Evolutionary conservation across 1,284 basidiomycete species (phyloP), one percentile per base, ranked within the genome.

Genomic region (Austroboletus niveus): DNA sequence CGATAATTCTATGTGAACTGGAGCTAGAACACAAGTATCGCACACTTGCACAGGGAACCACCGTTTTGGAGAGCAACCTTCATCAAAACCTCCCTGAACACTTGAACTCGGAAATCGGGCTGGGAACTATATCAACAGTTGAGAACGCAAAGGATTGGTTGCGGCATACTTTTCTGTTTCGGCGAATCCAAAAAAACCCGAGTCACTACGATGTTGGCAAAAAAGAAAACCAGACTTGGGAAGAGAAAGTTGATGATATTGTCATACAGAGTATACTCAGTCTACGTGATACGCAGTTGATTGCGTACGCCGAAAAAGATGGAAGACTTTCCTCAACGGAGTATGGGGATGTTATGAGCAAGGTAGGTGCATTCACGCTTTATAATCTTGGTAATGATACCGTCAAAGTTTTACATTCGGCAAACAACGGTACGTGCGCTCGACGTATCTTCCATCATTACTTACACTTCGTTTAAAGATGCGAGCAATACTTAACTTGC

Each of bases 81-180:
- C 94, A 97, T 66, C 73, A 75, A 47, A 89, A 91, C 63, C 80
- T 98, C 10, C 75, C 85, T 2, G 94, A 97, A 66, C 92, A 97
- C 66, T 72, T 98, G 60, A 97, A 97, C 64, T 94, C 92, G 3
- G 95, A 98, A 71, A 88, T 97, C 48, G 87, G 87, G 0, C 77
- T 97, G 8, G 81, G 84, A 4, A 94, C 92, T 0, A 93, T 96
- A 60, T 81, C 74, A 3, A 77, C 79, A 56, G 58, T 89, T 5
- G 68, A 75, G 3, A 80, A 80, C 5, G 94, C 92, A 1, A 88
- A 84, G 61, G 73, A 78, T 11, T 97, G 94, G 94, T 73, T 94
- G 35, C 81, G 78, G 45, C 79, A 76, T 52, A 89, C 93, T 0
- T 96, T 96, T 68, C 72, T 97, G 9, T 94, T 82, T 63, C 85